Conservation (phyloP, 306 rosid species). For the Vigna hirtella region DNA sequence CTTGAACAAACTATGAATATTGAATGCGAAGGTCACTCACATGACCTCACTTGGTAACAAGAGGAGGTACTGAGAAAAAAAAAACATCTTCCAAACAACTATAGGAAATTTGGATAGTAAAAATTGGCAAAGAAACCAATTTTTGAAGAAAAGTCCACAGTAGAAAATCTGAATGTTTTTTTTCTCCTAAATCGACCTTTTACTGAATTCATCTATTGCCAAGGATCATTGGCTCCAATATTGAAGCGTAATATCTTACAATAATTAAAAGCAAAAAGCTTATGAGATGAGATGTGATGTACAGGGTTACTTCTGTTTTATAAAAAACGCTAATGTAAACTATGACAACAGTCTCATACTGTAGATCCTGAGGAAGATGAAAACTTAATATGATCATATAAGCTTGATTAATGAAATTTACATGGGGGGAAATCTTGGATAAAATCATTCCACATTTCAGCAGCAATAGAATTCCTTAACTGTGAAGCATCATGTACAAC, state of each 20-base stretch:
- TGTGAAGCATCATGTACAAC: conserved; percentile 55
- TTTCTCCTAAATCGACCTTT: neutral
- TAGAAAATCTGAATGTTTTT: conserved; percentile 8
- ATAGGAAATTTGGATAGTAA: neutral
- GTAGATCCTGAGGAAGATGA: conserved; percentile 38
- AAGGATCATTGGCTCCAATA: neutral
- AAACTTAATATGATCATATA: conserved; percentile 48
- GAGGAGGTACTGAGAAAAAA: neutral
- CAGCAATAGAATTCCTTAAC: conserved; percentile 68
- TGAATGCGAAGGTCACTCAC: conserved; percentile 29
- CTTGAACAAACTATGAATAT: conserved; percentile 28
- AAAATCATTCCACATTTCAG: conserved; percentile 82
- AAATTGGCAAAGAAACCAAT: neutral
- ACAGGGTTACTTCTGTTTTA: conserved; percentile 46
- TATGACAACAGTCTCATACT: conserved; percentile 27
- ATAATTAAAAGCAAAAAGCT: conserved; percentile 22
- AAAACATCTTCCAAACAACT: conserved; percentile 28
- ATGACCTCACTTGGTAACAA: conserved; percentile 14
- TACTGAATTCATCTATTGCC: conserved; percentile 8
- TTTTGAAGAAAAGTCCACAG: neutral
- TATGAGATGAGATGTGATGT: conserved; percentile 12
- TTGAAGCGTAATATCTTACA: conserved; percentile 13
- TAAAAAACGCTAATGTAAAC: conserved; percentile 58
- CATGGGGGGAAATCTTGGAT: conserved; percentile 59
- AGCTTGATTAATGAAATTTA: conserved; percentile 47